Percentiles rank a stretch among this genome's conserved stretches.
These are phyloP conservation scores for Arthrinium puccinioides DNA, from an alignment of 2,329 filamentous ascomycete species.

Conservation along the genomic window DNA sequence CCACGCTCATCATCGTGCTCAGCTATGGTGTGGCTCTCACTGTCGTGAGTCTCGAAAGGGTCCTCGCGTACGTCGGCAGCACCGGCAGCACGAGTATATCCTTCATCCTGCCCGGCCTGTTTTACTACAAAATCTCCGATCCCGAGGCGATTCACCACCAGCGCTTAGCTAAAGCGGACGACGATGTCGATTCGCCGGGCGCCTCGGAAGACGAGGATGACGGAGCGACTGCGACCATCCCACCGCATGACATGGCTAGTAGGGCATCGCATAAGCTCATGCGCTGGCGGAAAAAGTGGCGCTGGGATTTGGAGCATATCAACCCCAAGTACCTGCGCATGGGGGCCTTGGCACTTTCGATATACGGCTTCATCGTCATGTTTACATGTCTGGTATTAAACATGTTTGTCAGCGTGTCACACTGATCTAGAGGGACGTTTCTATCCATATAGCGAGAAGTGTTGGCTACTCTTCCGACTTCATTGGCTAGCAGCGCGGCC, in stretches of 20 bases:
- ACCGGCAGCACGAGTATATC: conserved; percentile 94
- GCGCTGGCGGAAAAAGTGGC: conserved; percentile 50
- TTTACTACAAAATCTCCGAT: conserved; percentile 97
- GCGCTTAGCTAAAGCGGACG: conserved; percentile 81
- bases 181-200: conserved; percentile 60
- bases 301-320: conserved; percentile 56
- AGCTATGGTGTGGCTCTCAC: conserved; percentile 88
- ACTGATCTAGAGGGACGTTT: too few species aligned
- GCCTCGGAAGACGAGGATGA: conserved; percentile 35
- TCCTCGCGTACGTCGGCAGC: conserved; percentile 90
- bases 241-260: conserved; percentile 34
- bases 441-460: too few species aligned
- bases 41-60: conserved; percentile 80
- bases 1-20: conserved; percentile 74
- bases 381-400: conserved; percentile 80
- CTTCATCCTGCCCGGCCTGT: conserved; percentile 91
- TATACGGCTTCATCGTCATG: conserved; percentile 88
- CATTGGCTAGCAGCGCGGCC: too few species aligned
- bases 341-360: conserved; percentile 64
- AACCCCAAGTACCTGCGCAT: conserved; percentile 61
- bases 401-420: conserved; percentile 64
- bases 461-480: too few species aligned
- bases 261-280: conserved; percentile 30
- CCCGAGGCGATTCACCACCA: conserved; percentile 85
- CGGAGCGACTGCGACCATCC: conserved; percentile 36